Conservation (phyloP, 2,329 filamentous ascomycete genomes). For the Dendrostoma leiphaemia region DNA sequence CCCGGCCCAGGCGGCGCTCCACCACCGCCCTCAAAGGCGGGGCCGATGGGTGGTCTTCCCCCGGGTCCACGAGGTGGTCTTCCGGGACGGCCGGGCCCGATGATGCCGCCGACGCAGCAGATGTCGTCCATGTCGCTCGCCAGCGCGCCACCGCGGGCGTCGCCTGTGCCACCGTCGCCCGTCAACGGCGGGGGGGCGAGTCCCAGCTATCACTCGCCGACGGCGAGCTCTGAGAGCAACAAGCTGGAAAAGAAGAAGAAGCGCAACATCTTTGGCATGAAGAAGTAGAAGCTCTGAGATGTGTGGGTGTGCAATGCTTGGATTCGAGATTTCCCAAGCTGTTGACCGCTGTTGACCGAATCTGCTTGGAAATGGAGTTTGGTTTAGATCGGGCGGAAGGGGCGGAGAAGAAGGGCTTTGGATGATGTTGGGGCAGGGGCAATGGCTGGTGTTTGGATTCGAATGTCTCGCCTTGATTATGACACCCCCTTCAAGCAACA, state of each 20-base stretch:
- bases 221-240: slow-evolving; percentile 20
- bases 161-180: slow-evolving; percentile 26
- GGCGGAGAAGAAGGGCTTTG: too few relatives aligned
- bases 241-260: slow-evolving; percentile 64
- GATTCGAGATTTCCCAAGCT: background rate
- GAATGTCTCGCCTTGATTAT: background rate
- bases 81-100: slow-evolving; percentile 40
- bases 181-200: slow-evolving; percentile 23
- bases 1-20: slow-evolving; percentile 23
- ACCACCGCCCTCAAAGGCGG: slow-evolving; percentile 25
- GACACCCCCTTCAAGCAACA: background rate
- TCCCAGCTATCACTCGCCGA: slow-evolving; percentile 24
- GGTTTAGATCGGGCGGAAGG: background rate
- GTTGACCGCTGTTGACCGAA: too few relatives aligned
- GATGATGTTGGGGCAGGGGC: too few relatives aligned
- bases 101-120: slow-evolving; percentile 51
- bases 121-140: slow-evolving; percentile 56
- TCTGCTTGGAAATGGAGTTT: background rate
- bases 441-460: background rate
- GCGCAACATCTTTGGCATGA: slow-evolving; percentile 56
- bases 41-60: slow-evolving; percentile 25
- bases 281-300: slow-evolving; percentile 42
- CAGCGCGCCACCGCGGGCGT: slow-evolving; percentile 24
- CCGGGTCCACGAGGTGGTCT: slow-evolving; percentile 30
- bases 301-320: background rate